Evolutionary conservation across 202 grass and related monocot species (phyloP), one percentile per base, ranked within the genome.

Genomic region (Musa balbisiana): DNA sequence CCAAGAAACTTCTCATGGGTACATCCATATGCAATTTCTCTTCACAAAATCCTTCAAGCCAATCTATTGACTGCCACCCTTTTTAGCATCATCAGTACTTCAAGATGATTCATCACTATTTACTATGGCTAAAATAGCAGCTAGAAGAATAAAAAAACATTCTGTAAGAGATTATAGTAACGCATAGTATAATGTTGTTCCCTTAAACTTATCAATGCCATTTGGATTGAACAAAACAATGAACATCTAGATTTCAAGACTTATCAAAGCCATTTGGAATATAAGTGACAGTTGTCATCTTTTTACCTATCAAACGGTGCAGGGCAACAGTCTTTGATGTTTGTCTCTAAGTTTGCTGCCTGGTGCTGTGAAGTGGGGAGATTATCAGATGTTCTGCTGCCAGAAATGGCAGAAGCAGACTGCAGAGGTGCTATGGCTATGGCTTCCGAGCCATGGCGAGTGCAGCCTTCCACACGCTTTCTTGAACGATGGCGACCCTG

Each of bases 401-500:
- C 84, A 0, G 77, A 54, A 66, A 78, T 67, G 51, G 74, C 59
- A 2, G 78, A 83, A 49, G 87, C 82, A 19, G 84, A 78, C 73
- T 78, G 84, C 64, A 78, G 70, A 52, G 70, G 20, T 51, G 74
- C 55, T 52, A 69, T 78, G 81, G 78, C 74, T 79, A 88, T 95
- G 59, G 82, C 80, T 86, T 92, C 93, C 73, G 83, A 86, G 67
- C 88, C 91, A 88, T 87, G 95, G 95, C 85, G 87, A 76, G 87
- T 77, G 72, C 82, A 85, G 83, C 85, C 83, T 99, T 99, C 95
- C 95, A 99, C 95, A 99, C 95, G 95, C 95, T 99, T 99, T 99
- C 95, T 99, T 95, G 95, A 99, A 99, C 95, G 95, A 80, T 99
- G 95, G 89, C 91, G 91, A 80, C 95, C 95, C 73, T 91, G 86